Evolutionary conservation across 306 rosid species (phyloP).

Genomic region (Trichosanthes cucumerina): DNA sequence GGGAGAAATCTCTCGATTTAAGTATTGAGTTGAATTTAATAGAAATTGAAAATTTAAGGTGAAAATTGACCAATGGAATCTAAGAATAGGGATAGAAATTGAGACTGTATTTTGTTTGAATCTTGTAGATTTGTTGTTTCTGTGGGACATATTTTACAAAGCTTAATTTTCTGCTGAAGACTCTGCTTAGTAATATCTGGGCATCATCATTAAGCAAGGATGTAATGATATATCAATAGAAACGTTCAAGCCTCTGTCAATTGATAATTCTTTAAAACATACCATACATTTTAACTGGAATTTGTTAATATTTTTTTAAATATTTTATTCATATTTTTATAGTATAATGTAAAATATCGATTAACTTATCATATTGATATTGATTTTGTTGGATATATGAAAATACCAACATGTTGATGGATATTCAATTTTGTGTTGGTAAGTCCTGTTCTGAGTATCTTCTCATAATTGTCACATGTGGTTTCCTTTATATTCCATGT

Average conservation of each 20-base stretch:
- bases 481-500: neutral
- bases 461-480: neutral
- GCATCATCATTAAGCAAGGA: neutral
- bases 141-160: neutral
- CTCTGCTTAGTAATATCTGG: too few species aligned
- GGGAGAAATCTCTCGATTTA: too few species aligned
- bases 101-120: neutral
- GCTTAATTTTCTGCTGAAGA: too few species aligned
- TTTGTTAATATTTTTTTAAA: neutral
- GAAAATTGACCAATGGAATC: neutral
- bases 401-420: neutral
- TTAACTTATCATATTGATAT: too few species aligned
- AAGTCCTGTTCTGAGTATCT: neutral
- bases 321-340: neutral
- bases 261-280: neutral
- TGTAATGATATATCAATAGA: neutral
- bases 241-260: neutral
- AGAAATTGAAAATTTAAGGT: neutral
- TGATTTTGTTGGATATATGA: too few species aligned
- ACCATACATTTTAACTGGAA: neutral
- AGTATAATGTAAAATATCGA: neutral
- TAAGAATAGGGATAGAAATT: too few species aligned
- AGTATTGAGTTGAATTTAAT: neutral
- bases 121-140: neutral
- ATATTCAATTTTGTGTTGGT: neutral